These are phyloP conservation scores for Epichloe baconii DNA, from an alignment of 2,329 filamentous ascomycete genomes.

Conservation along the genomic window DNA sequence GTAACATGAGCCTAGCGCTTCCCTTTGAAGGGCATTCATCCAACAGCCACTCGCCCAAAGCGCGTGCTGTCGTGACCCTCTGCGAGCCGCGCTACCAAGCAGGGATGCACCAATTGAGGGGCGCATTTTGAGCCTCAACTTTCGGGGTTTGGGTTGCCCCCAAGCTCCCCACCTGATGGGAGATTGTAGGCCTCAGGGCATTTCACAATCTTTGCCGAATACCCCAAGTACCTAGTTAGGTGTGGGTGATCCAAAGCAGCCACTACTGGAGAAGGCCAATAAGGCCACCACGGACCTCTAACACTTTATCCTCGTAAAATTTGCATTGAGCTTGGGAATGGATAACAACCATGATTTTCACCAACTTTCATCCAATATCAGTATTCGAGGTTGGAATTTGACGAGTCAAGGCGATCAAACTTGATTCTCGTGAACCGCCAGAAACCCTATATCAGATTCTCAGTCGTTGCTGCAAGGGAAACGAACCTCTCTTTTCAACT, in stretches of 20 bases:
- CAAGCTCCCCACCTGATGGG: background rate
- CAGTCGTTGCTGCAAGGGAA: background rate
- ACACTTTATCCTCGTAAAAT: no score
- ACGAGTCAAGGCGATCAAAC: no score
- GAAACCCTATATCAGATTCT: background rate
- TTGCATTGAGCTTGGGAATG: no score
- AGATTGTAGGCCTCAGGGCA: background rate
- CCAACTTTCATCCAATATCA: no score
- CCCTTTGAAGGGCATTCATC: background rate
- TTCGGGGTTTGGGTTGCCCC: constrained; percentile 2
- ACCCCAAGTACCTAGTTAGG: background rate
- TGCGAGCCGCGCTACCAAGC: background rate
- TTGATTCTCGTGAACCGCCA: no score
- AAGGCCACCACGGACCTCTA: no score
- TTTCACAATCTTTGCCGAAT: background rate
- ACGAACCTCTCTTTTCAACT: background rate
- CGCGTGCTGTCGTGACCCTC: background rate
- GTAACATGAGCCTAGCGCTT: background rate
- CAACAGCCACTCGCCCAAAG: background rate
- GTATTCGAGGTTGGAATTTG: no score
- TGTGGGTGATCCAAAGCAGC: background rate
- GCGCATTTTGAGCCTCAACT: constrained; percentile 4
- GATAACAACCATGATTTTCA: no score
- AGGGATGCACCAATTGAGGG: background rate
- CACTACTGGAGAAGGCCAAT: no score